Percentiles rank a stretch among this genome's conserved stretches.
These are phyloP conservation scores for Globisporangium echinulatum DNA, from an alignment of 352 stramenopile genomes.

Conservation along the genomic window DNA sequence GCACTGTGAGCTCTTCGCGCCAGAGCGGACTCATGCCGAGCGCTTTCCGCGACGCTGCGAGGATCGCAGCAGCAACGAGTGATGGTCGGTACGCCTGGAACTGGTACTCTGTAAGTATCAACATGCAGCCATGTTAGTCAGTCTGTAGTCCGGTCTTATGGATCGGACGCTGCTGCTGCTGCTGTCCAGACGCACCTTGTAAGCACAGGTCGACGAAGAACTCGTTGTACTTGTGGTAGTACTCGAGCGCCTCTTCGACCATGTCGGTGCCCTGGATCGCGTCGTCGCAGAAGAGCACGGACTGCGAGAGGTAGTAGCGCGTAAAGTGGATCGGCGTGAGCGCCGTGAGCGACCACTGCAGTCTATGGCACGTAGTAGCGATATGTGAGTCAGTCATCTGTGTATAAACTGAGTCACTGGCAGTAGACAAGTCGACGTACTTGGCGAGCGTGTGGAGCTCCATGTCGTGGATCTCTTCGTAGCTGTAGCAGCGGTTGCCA, in stretches of 20 bases:
- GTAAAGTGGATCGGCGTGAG: slow-evolving; percentile 79
- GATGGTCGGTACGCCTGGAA: slow-evolving; percentile 82
- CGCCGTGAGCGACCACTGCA: slow-evolving; percentile 62
- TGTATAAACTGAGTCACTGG: neutral
- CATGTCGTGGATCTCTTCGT: slow-evolving; percentile 74
- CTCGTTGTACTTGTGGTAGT: slow-evolving; percentile 82
- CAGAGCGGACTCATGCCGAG: slow-evolving; percentile 75
- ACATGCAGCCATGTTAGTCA: no score
- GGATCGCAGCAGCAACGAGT: slow-evolving; percentile 64
- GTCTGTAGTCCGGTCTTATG: no score
- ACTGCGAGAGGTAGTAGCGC: slow-evolving; percentile 72
- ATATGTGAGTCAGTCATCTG: slow-evolving; percentile 6
- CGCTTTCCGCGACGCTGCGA: slow-evolving; percentile 71
- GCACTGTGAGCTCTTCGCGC: slow-evolving; percentile 71
- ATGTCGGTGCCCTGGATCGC: slow-evolving; percentile 64
- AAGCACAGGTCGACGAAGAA: slow-evolving; percentile 84
- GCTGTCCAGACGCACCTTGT: slow-evolving; percentile 20
- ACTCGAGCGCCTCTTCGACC: slow-evolving; percentile 67
- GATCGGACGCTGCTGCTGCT: no score
- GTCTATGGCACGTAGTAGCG: slow-evolving; percentile 22
- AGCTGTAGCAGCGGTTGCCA: slow-evolving; percentile 79
- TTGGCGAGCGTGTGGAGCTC: slow-evolving; percentile 53
- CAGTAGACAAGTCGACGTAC: slow-evolving; percentile 16
- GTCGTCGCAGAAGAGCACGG: slow-evolving; percentile 76
- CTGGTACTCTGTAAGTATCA: slow-evolving; percentile 44